phyloP scores from a whole-genome alignment of 2,329 filamentous ascomycete genomes.

The Trichoderma asperellum region DNA sequence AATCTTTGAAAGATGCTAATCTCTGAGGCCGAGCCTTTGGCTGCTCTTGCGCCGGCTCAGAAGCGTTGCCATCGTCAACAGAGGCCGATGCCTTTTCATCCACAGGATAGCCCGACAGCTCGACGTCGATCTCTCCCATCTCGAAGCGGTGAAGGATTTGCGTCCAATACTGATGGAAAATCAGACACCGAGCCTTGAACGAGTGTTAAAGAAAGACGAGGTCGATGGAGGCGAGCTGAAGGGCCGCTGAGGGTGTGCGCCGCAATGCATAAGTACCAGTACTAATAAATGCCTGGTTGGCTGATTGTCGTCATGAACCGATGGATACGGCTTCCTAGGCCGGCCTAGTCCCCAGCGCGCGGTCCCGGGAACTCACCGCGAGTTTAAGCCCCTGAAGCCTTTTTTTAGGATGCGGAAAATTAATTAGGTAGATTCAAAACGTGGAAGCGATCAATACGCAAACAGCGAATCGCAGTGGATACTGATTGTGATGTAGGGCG shows the following conservation, averaged over 20 bases:
- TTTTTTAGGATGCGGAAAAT: constrained; percentile 5
- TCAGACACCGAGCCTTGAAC: background rate
- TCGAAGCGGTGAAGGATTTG: background rate
- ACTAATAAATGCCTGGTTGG: background rate
- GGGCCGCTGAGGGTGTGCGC: constrained; percentile 2
- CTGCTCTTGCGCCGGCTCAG: constrained; percentile 39
- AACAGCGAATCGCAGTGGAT: constrained; percentile 13
- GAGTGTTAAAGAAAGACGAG: background rate
- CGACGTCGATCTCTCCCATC: constrained; percentile 11
- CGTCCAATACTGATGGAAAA: background rate
- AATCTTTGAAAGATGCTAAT: constrained; percentile 52
- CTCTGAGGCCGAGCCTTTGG: constrained; percentile 49
- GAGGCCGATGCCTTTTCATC: constrained; percentile 19
- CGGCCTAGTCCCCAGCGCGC: background rate
- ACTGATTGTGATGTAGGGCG: background rate
- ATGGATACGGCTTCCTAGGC: background rate
- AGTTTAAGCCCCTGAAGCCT: background rate
- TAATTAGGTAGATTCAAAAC: background rate
- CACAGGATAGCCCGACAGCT: constrained; percentile 1
- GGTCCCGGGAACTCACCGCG: background rate
- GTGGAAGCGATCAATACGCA: constrained; percentile 5
- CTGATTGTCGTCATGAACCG: background rate
- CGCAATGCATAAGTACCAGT: constrained; percentile 1
- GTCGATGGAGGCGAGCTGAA: background rate
- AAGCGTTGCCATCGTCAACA: constrained; percentile 33